Percentiles rank a stretch among this genome's conserved stretches.
These are phyloP conservation scores for Aspergillus pseudotamarii DNA, from an alignment of 2,329 filamentous ascomycete genomes.

Conservation along the genomic window DNA sequence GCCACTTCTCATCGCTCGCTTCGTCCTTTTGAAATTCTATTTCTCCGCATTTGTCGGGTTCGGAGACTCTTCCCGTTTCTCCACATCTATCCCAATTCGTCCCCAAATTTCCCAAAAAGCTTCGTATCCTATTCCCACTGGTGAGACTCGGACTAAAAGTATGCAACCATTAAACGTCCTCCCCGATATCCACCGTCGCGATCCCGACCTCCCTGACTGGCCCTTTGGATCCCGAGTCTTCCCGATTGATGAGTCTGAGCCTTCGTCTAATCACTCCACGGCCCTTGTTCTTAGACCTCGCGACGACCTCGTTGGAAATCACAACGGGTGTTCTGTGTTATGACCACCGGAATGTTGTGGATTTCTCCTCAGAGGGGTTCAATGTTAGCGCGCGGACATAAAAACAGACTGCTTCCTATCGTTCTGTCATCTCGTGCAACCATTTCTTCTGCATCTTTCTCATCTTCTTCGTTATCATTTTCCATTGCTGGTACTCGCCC, in stretches of 20 bases:
- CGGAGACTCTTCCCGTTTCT: constrained; percentile 26
- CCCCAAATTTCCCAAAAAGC: constrained; percentile 25
- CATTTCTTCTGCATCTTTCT: constrained; percentile 20
- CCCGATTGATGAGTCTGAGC: constrained; percentile 23
- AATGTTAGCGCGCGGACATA: constrained; percentile 38
- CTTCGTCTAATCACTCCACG: constrained; percentile 19
- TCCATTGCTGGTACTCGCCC: constrained; percentile 18
- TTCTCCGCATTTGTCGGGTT: constrained; percentile 27
- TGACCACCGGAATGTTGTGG: constrained; percentile 52
- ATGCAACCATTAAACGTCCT: constrained; percentile 22
- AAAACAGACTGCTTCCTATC: constrained; percentile 31
- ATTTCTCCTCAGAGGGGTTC: constrained; percentile 35
- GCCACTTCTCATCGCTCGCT: constrained; percentile 4
- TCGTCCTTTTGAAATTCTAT: constrained; percentile 10
- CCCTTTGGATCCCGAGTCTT: constrained; percentile 25
- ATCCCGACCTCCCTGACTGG: constrained; percentile 26
- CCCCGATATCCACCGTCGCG: constrained; percentile 25
- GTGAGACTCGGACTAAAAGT: constrained; percentile 20
- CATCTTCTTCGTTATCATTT: constrained; percentile 20
- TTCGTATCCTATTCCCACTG: constrained; percentile 23
- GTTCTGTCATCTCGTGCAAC: constrained; percentile 11
- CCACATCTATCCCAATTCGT: constrained; percentile 17
- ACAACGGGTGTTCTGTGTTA: constrained; percentile 47
- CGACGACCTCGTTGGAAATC: constrained; percentile 25
- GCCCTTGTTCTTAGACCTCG: constrained; percentile 23